Evolutionary conservation across 352 stramenopile genomes (phyloP).

Genomic region (Pythium folliculosum): DNA sequence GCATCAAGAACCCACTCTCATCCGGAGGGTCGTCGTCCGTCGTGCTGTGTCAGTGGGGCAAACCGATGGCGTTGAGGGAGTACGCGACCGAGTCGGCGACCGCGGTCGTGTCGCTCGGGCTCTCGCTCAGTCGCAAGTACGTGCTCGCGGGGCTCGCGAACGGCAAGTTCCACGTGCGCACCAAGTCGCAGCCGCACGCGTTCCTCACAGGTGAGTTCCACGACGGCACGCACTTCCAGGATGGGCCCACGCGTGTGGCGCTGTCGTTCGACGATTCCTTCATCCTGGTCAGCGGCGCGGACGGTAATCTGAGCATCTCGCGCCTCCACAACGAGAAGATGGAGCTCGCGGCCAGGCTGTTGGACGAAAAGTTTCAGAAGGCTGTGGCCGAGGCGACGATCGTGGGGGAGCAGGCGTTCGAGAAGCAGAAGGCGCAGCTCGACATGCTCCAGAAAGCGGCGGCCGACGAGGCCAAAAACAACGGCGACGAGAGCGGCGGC

Average conservation of each 20-base stretch:
- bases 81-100: constrained; percentile 40
- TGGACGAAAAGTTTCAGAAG: constrained; percentile 41
- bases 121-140: constrained; percentile 63
- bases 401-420: constrained; percentile 49
- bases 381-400: constrained; percentile 51
- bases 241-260: constrained; percentile 29
- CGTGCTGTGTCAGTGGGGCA: constrained; percentile 38
- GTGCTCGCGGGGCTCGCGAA: constrained; percentile 77
- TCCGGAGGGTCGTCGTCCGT: constrained; percentile 30
- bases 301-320: constrained; percentile 78
- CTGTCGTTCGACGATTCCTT: constrained; percentile 88
- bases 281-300: constrained; percentile 60
- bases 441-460: constrained; percentile 49
- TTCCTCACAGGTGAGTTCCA: constrained; percentile 83
- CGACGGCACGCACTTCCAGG: constrained; percentile 36
- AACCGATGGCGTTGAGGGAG: constrained; percentile 36
- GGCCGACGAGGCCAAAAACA: constrained; percentile 46
- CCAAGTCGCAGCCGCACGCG: constrained; percentile 42
- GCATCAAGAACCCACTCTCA: constrained; percentile 31
- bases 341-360: constrained; percentile 36
- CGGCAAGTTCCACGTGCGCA: constrained; percentile 81
- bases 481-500: constrained; percentile 37
- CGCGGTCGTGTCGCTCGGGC: constrained; percentile 40
- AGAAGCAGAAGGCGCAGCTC: constrained; percentile 54
- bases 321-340: constrained; percentile 65